A percentile compares a stretch with the other conserved stretches of the same genome.
phyloP scores from a whole-genome alignment of 176 grass and related monocot species.

The Themeda triandra region DNA sequence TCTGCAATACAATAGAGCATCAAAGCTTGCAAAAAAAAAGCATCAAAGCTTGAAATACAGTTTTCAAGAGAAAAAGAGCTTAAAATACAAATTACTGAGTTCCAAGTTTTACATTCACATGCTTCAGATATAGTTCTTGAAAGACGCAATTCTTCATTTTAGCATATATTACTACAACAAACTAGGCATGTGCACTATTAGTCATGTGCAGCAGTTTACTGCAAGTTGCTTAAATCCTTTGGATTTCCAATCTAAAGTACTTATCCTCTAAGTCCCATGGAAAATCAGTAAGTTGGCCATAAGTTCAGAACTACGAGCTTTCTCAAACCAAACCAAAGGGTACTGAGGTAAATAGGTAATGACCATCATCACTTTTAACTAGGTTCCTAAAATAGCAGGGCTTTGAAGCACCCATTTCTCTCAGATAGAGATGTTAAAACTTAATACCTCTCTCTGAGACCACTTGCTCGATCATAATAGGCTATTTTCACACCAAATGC shows the following conservation, averaged over 20 bases:
- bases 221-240: neutral
- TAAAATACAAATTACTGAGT: neutral
- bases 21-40: neutral
- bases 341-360: neutral
- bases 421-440: neutral
- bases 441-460: neutral
- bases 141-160: conserved; percentile 3
- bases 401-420: neutral
- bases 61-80: no score
- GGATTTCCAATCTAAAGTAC: neutral
- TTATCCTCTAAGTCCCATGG: neutral
- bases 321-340: neutral
- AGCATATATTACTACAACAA: conserved; percentile 1
- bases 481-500: neutral
- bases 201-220: neutral
- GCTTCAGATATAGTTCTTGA: neutral
- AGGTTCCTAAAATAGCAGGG: neutral
- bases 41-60: neutral
- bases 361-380: neutral
- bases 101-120: neutral
- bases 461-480: neutral
- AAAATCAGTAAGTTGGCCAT: neutral
- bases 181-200: neutral
- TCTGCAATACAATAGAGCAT: neutral
- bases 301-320: neutral